Evolutionary conservation across 257 asterid genomes (phyloP).

Genomic region (Echium plantagineum): DNA sequence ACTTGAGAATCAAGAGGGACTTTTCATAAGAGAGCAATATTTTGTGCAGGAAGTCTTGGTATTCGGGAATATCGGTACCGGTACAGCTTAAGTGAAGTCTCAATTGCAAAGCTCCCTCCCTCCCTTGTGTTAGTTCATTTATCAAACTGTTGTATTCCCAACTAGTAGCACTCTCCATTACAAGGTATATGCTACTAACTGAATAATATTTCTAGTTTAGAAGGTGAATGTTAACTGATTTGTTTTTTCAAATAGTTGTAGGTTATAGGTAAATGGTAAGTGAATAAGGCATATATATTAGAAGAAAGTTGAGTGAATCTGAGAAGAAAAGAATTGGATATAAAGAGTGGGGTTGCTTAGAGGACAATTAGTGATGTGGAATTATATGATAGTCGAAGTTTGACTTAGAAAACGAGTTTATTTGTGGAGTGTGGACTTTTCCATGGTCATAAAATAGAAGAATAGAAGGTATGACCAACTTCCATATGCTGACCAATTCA

Average conservation of each 20-base stretch:
- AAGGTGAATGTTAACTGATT: no score
- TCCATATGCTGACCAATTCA: constrained; percentile 19
- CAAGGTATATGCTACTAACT: no score
- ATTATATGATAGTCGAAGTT: constrained; percentile 38
- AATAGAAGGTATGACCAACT: background rate
- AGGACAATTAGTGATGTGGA: constrained; percentile 26
- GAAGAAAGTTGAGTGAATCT: constrained; percentile 7
- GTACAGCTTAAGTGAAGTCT: constrained; percentile 32
- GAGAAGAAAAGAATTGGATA: constrained; percentile 21
- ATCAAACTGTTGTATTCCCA: constrained; percentile 38
- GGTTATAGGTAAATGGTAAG: no score
- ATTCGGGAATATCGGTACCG: constrained; percentile 28
- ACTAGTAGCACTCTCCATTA: constrained; percentile 36
- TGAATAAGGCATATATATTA: no score
- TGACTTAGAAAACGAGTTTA: constrained; percentile 71
- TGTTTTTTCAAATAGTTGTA: no score
- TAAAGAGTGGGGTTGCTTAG: constrained; percentile 20
- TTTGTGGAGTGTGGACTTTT: constrained; percentile 27
- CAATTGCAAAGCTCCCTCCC: constrained; percentile 66
- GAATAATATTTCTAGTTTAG: no score
- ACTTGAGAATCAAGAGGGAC: constrained; percentile 51
- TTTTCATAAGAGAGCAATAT: constrained; percentile 68
- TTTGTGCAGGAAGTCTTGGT: constrained; percentile 48
- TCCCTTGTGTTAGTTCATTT: constrained; percentile 63
- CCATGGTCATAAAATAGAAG: constrained; percentile 29